phyloP scores from a whole-genome alignment of 352 stramenopile genomes.

The Phytophthora colocasiae region DNA sequence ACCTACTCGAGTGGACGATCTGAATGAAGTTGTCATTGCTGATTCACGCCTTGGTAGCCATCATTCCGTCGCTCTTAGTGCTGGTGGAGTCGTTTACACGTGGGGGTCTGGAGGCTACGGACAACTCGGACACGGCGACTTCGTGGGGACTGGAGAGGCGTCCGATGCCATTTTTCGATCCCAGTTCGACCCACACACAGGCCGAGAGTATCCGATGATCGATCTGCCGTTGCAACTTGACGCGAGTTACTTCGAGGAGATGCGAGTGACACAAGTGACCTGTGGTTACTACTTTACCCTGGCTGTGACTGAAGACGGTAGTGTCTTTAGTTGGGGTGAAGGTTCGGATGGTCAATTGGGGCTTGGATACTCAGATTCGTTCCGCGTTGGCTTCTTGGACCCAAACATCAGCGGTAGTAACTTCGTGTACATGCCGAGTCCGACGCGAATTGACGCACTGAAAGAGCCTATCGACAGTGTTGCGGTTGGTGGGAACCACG shows the following conservation, averaged over 20 bases:
- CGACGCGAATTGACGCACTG: constrained; percentile 60
- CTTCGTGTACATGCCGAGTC: constrained; percentile 79
- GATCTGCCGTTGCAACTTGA: constrained; percentile 77
- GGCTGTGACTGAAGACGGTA: constrained; percentile 73
- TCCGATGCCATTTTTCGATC: constrained; percentile 63
- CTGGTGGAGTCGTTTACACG: constrained; percentile 65
- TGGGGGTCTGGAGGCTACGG: constrained; percentile 77
- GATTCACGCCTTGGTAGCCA: constrained; percentile 61
- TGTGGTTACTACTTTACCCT: constrained; percentile 82
- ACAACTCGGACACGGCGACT: constrained; percentile 79
- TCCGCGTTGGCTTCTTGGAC: constrained; percentile 73
- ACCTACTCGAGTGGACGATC: constrained; percentile 69
- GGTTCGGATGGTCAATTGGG: constrained; percentile 78
- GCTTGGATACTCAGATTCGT: constrained; percentile 67
- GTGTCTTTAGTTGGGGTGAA: constrained; percentile 77
- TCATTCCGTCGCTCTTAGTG: constrained; percentile 73
- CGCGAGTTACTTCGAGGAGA: constrained; percentile 77
- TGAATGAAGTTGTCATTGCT: constrained; percentile 61
- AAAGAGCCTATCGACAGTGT: constrained; percentile 65
- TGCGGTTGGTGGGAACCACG: constrained; percentile 70
- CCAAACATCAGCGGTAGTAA: constrained; percentile 74
- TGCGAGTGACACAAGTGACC: constrained; percentile 70
- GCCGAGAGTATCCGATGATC: constrained; percentile 69
- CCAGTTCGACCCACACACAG: constrained; percentile 74
- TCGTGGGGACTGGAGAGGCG: constrained; percentile 21